Evolutionary conservation across 2,329 filamentous ascomycete species (phyloP).

Genomic region (Fonsecaea pedrosoi): DNA sequence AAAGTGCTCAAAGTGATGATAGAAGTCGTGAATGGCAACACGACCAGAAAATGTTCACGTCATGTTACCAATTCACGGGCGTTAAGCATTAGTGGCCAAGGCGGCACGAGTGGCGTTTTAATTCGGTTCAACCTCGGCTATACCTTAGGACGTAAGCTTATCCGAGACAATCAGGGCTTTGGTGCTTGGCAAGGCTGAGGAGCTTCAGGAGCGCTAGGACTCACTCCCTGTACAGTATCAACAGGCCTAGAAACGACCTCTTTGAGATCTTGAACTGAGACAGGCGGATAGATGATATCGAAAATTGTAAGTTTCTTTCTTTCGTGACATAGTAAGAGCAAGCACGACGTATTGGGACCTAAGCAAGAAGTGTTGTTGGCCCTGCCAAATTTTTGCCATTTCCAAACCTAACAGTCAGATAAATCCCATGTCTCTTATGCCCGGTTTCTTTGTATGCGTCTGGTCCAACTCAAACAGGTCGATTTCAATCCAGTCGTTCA

Average conservation of each 20-base stretch:
- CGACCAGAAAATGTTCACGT: not conserved
- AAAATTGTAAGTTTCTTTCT: not conserved
- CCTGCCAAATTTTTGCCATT: not conserved
- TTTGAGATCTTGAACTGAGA: not conserved
- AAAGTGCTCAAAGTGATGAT: slow-evolving; percentile 3
- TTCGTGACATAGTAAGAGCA: not conserved
- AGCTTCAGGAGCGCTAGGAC: not conserved
- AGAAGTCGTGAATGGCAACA: slow-evolving; percentile 1
- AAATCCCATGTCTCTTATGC: not conserved
- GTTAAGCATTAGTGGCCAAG: too few species aligned
- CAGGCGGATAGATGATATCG: not conserved
- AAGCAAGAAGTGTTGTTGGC: not conserved
- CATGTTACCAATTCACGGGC: not conserved
- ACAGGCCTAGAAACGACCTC: not conserved
- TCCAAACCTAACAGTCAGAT: not conserved
- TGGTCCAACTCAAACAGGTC: not conserved
- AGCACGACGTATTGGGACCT: not conserved
- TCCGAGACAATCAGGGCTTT: not conserved
- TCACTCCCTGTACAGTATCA: not conserved
- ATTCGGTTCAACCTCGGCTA: slow-evolving; percentile 1
- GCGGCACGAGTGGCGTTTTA: not conserved
- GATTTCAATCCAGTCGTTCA: not conserved
- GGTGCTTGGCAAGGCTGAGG: slow-evolving; percentile 4
- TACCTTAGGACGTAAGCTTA: not conserved
- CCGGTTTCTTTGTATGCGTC: not conserved